A percentile compares a stretch with the other conserved stretches of the same genome.
These are phyloP conservation scores for Candida ulmi DNA, from an alignment of 805 yeast species.

Conservation along the genomic window DNA sequence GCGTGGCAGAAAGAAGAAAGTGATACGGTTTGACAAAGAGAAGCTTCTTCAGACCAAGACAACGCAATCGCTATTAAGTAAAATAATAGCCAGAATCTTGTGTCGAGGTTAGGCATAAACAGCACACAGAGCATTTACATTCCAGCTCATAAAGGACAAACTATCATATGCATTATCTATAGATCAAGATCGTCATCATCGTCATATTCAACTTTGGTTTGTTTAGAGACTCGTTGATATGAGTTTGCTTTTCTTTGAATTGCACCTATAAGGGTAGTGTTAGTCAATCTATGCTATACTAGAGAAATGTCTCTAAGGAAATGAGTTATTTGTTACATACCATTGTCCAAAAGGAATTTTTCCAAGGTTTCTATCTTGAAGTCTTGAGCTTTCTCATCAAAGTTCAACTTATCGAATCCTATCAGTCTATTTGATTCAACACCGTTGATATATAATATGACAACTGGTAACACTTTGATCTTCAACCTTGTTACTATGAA, in stretches of 20 bases:
- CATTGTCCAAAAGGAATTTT: slow-evolving; percentile 26
- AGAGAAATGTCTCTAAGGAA: too few species aligned
- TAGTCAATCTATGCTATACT: neutral
- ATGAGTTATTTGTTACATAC: slow-evolving; percentile 9
- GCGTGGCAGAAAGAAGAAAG: neutral
- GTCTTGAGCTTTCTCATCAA: slow-evolving; percentile 34
- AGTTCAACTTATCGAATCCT: slow-evolving; percentile 62
- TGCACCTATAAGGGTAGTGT: slow-evolving; percentile 16
- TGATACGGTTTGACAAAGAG: neutral
- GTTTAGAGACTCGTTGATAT: slow-evolving; percentile 17
- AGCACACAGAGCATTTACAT: too few species aligned
- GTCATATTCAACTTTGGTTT: slow-evolving; percentile 1
- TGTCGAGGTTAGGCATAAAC: neutral
- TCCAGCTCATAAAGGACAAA: too few species aligned
- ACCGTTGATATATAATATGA: slow-evolving; percentile 56
- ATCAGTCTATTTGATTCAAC: slow-evolving; percentile 53
- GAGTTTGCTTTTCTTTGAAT: slow-evolving; percentile 30
- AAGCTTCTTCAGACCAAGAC: neutral
- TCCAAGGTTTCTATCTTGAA: slow-evolving; percentile 49
- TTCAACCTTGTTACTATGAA: slow-evolving; percentile 60
- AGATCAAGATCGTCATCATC: slow-evolving; percentile 29
- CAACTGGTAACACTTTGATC: slow-evolving; percentile 67
- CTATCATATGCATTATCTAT: too few species aligned
- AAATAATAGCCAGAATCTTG: neutral
- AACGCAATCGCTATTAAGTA: neutral